A percentile compares a stretch with the other conserved stretches of the same genome.
Evolutionary conservation across 495 filamentous ascomycete species (phyloP).

Genomic region (Cryomyces antarcticus): DNA sequence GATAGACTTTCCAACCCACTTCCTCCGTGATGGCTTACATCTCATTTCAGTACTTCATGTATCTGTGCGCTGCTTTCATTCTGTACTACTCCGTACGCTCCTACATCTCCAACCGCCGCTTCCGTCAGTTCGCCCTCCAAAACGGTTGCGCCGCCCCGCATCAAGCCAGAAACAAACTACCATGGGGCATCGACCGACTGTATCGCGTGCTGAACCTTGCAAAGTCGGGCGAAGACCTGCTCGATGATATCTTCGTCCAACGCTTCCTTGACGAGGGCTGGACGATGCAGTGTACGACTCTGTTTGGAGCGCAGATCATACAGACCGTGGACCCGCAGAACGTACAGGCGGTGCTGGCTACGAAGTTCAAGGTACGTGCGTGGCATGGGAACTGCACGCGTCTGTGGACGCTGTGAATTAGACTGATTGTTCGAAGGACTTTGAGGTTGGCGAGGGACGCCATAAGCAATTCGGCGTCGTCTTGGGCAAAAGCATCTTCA

Average conservation of each 20-base stretch:
- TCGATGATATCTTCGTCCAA: slow-evolving; percentile 3
- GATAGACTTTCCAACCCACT: too few relatives aligned
- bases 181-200: background rate
- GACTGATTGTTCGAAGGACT: slow-evolving; percentile 3
- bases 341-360: slow-evolving; percentile 31
- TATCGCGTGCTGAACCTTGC: background rate
- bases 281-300: background rate
- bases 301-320: slow-evolving; percentile 1
- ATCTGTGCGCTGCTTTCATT: background rate
- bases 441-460: slow-evolving; percentile 2
- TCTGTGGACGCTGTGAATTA: too few relatives aligned
- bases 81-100: background rate
- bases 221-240: slow-evolving; percentile 1
- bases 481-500: slow-evolving; percentile 47
- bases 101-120: slow-evolving; percentile 1
- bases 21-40: too few relatives aligned
- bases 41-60: too few relatives aligned
- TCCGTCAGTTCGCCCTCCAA: slow-evolving; percentile 3
- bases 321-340: slow-evolving; percentile 33
- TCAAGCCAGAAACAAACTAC: background rate
- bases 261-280: background rate
- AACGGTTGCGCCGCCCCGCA: slow-evolving; percentile 5
- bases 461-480: slow-evolving; percentile 22
- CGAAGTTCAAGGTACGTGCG: slow-evolving; percentile 25
- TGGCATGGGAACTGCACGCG: too few relatives aligned